phyloP scores from a whole-genome alignment of 805 yeast species.

The Monosporozyma solicola region DNA sequence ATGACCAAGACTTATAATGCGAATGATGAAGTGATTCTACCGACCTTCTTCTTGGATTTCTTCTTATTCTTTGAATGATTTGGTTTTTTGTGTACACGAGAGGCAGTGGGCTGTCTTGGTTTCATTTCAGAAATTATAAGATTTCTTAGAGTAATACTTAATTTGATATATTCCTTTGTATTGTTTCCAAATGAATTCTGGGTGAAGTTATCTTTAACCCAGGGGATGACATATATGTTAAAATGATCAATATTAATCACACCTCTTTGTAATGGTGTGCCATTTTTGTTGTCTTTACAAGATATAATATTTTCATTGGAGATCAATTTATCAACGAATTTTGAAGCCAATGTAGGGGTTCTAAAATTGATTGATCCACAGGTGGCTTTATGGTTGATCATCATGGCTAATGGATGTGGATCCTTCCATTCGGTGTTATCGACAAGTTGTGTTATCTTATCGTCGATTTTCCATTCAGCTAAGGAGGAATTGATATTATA shows the following conservation, averaged over 20 bases:
- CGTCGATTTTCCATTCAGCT: constrained; percentile 53
- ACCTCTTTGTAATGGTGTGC: constrained; percentile 9
- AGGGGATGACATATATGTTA: constrained; percentile 15
- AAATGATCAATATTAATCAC: constrained; percentile 14
- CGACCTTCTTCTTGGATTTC: constrained; percentile 10
- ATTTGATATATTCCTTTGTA: constrained; percentile 15
- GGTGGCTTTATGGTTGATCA: constrained; percentile 20
- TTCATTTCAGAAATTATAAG: not conserved
- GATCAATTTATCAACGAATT: constrained; percentile 8
- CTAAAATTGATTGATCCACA: constrained; percentile 23
- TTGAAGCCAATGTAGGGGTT: constrained; percentile 7
- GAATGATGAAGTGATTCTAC: constrained; percentile 4
- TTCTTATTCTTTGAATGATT: constrained; percentile 3
- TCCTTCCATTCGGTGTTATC: constrained; percentile 16
- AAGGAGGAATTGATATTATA: constrained; percentile 63
- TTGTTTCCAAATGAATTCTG: constrained; percentile 17
- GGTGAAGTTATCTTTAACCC: constrained; percentile 15
- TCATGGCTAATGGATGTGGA: constrained; percentile 11
- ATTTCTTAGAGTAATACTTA: constrained; percentile 5
- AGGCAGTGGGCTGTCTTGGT: not conserved
- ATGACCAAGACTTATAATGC: not conserved
- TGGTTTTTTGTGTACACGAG: not conserved
- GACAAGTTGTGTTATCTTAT: constrained; percentile 36
- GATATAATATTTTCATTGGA: constrained; percentile 1
- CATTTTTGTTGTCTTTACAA: not conserved